Evolutionary conservation across 495 filamentous ascomycete species (phyloP), one percentile per base, ranked within the genome.

Genomic region (Apodospora peruviana): DNA sequence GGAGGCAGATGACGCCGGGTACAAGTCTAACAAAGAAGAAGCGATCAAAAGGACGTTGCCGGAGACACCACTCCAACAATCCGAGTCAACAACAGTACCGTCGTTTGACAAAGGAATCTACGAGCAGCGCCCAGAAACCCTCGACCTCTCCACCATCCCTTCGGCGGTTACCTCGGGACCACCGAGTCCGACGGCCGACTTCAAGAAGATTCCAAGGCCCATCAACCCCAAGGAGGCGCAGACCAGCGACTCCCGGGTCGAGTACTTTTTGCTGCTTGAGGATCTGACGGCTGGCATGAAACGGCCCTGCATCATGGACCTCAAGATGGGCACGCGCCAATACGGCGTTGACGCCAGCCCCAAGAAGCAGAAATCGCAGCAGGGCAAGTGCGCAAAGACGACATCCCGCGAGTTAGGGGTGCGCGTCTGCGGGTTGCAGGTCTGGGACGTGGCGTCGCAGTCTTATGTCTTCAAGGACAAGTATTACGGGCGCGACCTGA

Each of bases 281-380:
- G 93, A 98, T 62, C 79, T 98, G 23, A 98, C 93, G 2, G 88
- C 93, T 5, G 93, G 93, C 27, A 96, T 98, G 91, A 88, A 87
- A 60, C 84, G 86, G 25, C 93, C 93, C 11, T 97, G 93, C 67
- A 93, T 96, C 35, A 84, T 98, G 57, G 93, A 98, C 66, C 74
- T 98, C 50, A 98, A 98, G 66, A 98, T 98, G 93, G 93, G 93
- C 10, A 98, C 93, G n/a, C 83, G 93, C 3, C 93, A 98, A 63
- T 96, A 96, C 66, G 93, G 93, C 12, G 79, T 96, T n/a, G 91
- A 96, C 51, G 93, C 93, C 8, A 80, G 77, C 42, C 84, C 91
- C 35, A 91, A 93, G 69, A 98, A 98, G 64, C 87, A 89, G 48
- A 83, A 87, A 47, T 96, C 93, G 0, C 93, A 98, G 65, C 81